These are phyloP conservation scores for Ceratocystis alfenasii DNA, from an alignment of 2,329 filamentous ascomycete genomes.

Conservation along the genomic window DNA sequence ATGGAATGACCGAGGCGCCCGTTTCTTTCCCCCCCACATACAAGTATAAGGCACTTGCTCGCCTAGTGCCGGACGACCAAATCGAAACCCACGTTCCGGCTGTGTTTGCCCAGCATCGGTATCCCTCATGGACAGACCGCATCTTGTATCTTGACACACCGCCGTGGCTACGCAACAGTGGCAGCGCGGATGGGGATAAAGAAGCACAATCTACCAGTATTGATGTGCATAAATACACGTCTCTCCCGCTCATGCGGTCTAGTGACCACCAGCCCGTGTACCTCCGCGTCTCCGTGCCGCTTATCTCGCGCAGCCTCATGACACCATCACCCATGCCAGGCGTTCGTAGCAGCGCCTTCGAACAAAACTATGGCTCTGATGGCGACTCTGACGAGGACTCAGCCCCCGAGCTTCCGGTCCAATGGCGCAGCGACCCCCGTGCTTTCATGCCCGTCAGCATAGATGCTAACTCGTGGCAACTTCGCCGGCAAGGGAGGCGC, in stretches of 20 bases:
- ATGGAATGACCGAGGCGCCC: conserved; percentile 62
- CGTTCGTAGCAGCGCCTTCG: conserved; percentile 16
- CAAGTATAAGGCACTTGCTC: conserved; percentile 55
- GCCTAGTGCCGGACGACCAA: conserved; percentile 24
- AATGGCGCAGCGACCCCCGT: conserved; percentile 32
- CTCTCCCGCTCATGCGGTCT: conserved; percentile 65
- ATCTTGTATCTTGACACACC: conserved; percentile 63
- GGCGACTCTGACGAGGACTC: neutral
- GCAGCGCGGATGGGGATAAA: conserved; percentile 21
- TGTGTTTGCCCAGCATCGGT: conserved; percentile 69
- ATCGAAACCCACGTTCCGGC: conserved; percentile 39
- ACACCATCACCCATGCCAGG: conserved; percentile 27
- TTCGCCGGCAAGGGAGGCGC: conserved; percentile 36
- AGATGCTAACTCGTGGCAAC: conserved; percentile 44
- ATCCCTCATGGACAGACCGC: conserved; percentile 88
- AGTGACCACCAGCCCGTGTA: conserved; percentile 84
- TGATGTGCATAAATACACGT: conserved; percentile 54
- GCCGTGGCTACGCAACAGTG: conserved; percentile 34
- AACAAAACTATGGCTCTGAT: conserved; percentile 8
- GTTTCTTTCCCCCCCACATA: conserved; percentile 85
- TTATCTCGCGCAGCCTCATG: conserved; percentile 37
- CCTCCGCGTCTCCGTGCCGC: conserved; percentile 54
- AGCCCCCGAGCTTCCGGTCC: conserved; percentile 23
- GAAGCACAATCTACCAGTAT: conserved; percentile 27
- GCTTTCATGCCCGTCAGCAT: conserved; percentile 39